These are phyloP conservation scores for Neonectria punicea DNA, from an alignment of 2,329 filamentous ascomycete species.

Conservation along the genomic window DNA sequence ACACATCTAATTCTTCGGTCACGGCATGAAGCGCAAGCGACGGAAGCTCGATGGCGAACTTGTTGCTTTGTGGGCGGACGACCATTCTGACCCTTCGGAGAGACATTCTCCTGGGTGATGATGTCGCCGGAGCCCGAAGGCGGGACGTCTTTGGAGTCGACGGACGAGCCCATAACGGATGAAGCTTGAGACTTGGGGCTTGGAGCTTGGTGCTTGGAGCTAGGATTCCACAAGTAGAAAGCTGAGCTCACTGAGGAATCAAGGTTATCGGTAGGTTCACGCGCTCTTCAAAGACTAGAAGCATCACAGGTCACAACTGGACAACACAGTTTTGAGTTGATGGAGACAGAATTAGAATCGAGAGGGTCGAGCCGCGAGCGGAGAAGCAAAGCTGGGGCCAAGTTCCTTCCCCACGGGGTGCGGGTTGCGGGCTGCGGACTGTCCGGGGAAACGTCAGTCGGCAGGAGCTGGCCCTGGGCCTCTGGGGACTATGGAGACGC, in stretches of 20 bases:
- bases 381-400: constrained; percentile 23
- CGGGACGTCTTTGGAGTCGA: constrained; percentile 28
- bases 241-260: not conserved
- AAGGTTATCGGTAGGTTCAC: not conserved
- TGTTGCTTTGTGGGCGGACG: constrained; percentile 49
- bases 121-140: constrained; percentile 36
- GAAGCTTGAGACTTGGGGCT: not conserved
- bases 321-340: constrained; percentile 6
- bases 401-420: constrained; percentile 23
- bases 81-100: constrained; percentile 40
- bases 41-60: constrained; percentile 60
- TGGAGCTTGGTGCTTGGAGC: not conserved
- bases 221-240: not conserved
- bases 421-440: constrained; percentile 4
- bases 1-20: constrained; percentile 61
- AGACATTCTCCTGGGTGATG: constrained; percentile 48
- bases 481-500: not conserved
- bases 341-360: constrained; percentile 5
- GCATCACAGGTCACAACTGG: not conserved
- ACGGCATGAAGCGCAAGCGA: constrained; percentile 65
- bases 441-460: constrained; percentile 13
- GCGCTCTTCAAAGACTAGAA: constrained; percentile 5
- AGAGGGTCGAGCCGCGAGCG: constrained; percentile 19
- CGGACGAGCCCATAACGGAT: constrained; percentile 31
- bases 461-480: not conserved